Evolutionary conservation across 176 grass and related monocot species (phyloP).

Genomic region (Elymus sibiricus): DNA sequence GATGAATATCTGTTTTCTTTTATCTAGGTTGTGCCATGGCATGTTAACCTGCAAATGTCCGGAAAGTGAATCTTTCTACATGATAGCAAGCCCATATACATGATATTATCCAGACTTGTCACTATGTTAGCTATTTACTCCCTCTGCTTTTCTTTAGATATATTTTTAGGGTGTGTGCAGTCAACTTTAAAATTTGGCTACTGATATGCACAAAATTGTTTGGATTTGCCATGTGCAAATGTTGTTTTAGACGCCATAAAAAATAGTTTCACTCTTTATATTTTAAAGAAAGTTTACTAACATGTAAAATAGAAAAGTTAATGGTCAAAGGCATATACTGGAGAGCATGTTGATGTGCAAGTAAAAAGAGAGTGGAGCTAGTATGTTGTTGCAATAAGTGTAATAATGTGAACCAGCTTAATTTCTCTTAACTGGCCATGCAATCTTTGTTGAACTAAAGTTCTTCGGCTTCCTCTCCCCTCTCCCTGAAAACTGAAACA

Average conservation of each 20-base stretch:
- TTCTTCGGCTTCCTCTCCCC: background rate
- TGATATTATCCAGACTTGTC: background rate
- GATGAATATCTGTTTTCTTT: background rate
- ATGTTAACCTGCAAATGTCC: background rate
- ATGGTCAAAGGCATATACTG: background rate
- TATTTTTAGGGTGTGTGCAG: background rate
- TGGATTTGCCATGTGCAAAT: background rate
- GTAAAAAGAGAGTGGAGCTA: background rate
- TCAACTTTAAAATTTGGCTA: background rate
- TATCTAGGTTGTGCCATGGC: background rate
- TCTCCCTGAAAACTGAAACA: background rate
- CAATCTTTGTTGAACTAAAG: background rate
- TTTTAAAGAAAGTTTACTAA: background rate
- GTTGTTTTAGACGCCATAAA: background rate
- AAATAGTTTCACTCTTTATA: background rate
- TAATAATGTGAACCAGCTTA: conserved; percentile 16
- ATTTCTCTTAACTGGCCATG: conserved; percentile 13
- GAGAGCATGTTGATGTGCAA: background rate
- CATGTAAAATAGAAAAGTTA: background rate
- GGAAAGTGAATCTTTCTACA: background rate
- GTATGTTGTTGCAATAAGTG: background rate
- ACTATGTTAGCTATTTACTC: background rate
- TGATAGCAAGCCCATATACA: background rate
- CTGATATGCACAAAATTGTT: background rate
- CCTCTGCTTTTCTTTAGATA: background rate